phyloP scores from a whole-genome alignment of 208 protist genomes.

The Tritrichomonas foetus region DNA sequence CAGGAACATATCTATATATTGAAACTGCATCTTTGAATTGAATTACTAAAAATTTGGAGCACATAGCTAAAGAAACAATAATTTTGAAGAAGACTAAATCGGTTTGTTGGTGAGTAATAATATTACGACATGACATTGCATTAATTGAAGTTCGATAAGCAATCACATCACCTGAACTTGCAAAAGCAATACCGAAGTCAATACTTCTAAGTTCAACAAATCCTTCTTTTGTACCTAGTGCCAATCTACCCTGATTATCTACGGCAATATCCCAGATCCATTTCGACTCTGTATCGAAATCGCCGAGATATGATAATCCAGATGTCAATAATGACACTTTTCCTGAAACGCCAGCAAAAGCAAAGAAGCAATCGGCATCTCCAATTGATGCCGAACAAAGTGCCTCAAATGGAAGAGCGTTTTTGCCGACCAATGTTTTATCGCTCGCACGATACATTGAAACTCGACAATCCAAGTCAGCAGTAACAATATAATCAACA shows the following conservation, averaged over 20 bases:
- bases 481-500: background rate
- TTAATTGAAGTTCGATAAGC: background rate
- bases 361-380: background rate
- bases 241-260: background rate
- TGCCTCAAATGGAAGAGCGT: background rate
- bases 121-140: background rate
- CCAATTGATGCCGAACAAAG: background rate
- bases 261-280: conserved; percentile 38
- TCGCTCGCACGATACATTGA: background rate
- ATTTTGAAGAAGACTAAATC: background rate
- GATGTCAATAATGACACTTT: conserved; percentile 30
- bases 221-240: conserved; percentile 1
- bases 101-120: background rate
- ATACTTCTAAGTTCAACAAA: conserved; percentile 25
- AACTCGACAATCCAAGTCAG: conserved; percentile 25
- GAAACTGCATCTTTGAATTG: conserved; percentile 5
- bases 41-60: background rate
- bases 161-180: background rate
- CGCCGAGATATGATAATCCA: conserved; percentile 5
- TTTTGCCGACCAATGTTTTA: conserved; percentile 23
- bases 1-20: background rate
- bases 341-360: conserved; percentile 11
- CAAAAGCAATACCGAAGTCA: background rate
- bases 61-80: background rate
- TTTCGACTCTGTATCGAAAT: background rate